These are phyloP conservation scores for Dactylella cylindrospora DNA, from an alignment of 2,329 filamentous ascomycete genomes.

Conservation along the genomic window DNA sequence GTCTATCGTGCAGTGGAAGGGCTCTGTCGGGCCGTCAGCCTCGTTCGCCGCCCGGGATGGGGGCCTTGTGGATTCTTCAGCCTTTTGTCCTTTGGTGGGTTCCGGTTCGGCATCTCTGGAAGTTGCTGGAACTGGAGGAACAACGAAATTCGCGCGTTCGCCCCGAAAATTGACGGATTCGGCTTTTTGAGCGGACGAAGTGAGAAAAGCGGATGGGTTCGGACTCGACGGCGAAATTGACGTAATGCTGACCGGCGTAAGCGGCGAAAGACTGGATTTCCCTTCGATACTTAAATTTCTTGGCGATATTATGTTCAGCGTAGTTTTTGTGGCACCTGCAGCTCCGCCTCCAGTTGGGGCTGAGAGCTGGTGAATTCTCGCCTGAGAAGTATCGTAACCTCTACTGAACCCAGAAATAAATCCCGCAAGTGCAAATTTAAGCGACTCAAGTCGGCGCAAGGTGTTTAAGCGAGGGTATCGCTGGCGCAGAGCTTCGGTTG, in stretches of 20 bases:
- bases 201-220: constrained; percentile 7
- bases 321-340: constrained; percentile 1
- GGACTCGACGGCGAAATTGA: constrained; percentile 17
- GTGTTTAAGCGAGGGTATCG: constrained; percentile 19
- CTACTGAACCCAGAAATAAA: constrained; percentile 24
- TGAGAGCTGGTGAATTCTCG: constrained; percentile 4
- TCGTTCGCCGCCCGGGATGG: constrained; percentile 12
- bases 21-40: constrained; percentile 4
- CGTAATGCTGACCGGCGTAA: constrained; percentile 22
- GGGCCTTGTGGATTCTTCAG: constrained; percentile 17
- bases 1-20: constrained; percentile 3
- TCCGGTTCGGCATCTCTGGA: constrained; percentile 13
- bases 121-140: constrained; percentile 3
- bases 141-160: constrained; percentile 18
- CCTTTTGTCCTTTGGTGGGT: constrained; percentile 3
- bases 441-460: constrained; percentile 13
- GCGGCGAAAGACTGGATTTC: constrained; percentile 6
- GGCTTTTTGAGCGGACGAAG: neutral
- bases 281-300: constrained; percentile 22
- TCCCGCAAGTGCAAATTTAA: constrained; percentile 25
- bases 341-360: neutral
- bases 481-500: constrained; percentile 8
- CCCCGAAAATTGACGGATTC: neutral
- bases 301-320: constrained; percentile 23
- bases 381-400: constrained; percentile 9